These are phyloP conservation scores for Chalciporus sphaerocephalus DNA, from an alignment of 768 basidiomycete genomes.

Conservation along the genomic window DNA sequence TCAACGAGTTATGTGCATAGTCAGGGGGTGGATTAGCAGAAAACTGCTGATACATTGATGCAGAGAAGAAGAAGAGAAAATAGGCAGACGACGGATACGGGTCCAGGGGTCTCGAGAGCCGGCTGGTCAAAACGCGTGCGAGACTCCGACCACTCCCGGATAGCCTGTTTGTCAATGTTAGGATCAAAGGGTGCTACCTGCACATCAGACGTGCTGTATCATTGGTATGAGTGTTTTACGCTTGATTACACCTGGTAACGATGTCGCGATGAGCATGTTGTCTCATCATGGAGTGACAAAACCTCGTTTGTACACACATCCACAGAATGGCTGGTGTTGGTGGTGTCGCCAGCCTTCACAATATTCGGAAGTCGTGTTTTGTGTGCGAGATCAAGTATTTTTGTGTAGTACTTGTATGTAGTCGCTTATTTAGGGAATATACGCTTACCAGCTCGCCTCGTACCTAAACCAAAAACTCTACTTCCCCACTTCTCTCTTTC, in stretches of 20 bases:
- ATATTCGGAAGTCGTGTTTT: too few species aligned
- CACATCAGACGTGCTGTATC: too few species aligned
- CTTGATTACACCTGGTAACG: too few species aligned
- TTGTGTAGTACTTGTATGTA: too few species aligned
- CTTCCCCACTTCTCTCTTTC: background rate
- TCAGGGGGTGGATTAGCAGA: constrained; percentile 30
- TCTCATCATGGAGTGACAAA: too few species aligned
- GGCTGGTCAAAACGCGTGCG: constrained; percentile 1
- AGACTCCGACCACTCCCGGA: constrained; percentile 28
- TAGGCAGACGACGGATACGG: constrained; percentile 18
- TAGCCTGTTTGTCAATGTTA: constrained; percentile 28
- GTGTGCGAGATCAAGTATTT: too few species aligned
- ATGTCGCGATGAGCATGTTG: too few species aligned
- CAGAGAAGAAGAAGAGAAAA: constrained; percentile 21
- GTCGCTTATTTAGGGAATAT: background rate
- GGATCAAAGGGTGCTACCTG: constrained; percentile 26
- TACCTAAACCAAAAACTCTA: background rate
- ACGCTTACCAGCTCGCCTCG: background rate
- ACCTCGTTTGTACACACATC: too few species aligned
- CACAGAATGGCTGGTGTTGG: too few species aligned
- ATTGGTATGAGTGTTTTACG: too few species aligned
- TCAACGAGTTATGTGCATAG: constrained; percentile 31
- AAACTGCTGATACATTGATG: constrained; percentile 35
- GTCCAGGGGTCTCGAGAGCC: constrained; percentile 28
- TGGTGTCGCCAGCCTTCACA: too few species aligned